Conservation (phyloP, 2,329 filamentous ascomycete genomes). For the Pseudonectria buxi region DNA sequence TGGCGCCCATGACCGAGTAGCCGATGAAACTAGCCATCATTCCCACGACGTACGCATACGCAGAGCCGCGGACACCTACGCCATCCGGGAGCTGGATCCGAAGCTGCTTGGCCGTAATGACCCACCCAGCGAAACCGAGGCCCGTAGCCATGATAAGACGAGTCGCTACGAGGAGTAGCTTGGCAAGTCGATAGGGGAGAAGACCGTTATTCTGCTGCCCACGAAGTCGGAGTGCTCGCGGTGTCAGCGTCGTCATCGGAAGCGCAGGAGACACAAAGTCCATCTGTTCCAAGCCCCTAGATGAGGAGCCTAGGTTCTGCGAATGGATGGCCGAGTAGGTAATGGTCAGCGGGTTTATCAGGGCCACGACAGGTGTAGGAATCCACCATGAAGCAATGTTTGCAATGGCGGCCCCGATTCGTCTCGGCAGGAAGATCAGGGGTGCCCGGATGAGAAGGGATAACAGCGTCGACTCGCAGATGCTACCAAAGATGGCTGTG, state of each 20-base stretch:
- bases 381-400: constrained; percentile 73
- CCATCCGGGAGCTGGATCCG: constrained; percentile 51
- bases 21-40: constrained; percentile 90
- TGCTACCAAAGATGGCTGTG: constrained; percentile 84
- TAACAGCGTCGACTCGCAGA: constrained; percentile 80
- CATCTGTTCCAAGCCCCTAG: constrained; percentile 74
- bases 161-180: constrained; percentile 84
- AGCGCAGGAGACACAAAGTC: constrained; percentile 67
- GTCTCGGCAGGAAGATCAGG: constrained; percentile 72
- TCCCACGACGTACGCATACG: constrained; percentile 92
- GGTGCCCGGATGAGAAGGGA: constrained; percentile 77
- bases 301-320: constrained; percentile 69
- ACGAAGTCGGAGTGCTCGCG: constrained; percentile 40
- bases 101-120: constrained; percentile 78
- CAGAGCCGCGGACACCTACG: constrained; percentile 61
- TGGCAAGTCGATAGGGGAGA: constrained; percentile 84
- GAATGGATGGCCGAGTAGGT: constrained; percentile 95
- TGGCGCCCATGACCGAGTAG: constrained; percentile 84
- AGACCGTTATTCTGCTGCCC: constrained; percentile 45
- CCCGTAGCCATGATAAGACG: constrained; percentile 85
- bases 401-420: constrained; percentile 57
- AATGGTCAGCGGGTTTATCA: constrained; percentile 86
- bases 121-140: constrained; percentile 94
- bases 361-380: constrained; percentile 73
- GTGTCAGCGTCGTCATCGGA: constrained; percentile 65